Evolutionary conservation across 176 grass and related monocot genomes (phyloP).

Genomic region (Hsuehochloa calcarea): DNA sequence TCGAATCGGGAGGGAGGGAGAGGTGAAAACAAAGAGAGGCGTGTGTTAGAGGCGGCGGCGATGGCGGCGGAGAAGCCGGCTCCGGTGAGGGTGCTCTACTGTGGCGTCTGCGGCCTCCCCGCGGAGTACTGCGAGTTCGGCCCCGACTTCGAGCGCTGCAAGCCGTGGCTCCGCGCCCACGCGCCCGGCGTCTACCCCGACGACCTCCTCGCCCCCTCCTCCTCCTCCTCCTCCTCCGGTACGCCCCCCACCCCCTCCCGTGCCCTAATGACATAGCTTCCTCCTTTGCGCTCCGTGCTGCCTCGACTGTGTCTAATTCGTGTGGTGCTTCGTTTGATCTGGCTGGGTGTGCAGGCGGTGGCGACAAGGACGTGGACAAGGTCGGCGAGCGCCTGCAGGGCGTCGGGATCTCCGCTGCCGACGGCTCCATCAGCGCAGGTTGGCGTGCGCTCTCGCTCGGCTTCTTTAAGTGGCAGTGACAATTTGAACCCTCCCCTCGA

Average conservation of each 20-base stretch:
- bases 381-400: slow-evolving; percentile 67
- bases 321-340: slow-evolving; percentile 24
- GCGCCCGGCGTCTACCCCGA: slow-evolving; percentile 87
- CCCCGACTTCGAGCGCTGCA: slow-evolving; percentile 97
- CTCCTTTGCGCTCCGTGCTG: not conserved
- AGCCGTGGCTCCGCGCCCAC: slow-evolving; percentile 87
- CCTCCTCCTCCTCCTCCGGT: slow-evolving; percentile 47
- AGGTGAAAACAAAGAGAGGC: not conserved
- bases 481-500: not conserved
- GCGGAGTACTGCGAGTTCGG: slow-evolving; percentile 99
- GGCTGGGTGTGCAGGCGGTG: slow-evolving; percentile 38
- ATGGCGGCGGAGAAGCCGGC: slow-evolving; percentile 72
- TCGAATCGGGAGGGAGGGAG: not conserved
- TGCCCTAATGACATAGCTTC: not conserved
- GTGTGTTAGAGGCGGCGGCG: not conserved
- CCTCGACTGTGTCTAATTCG: not conserved
- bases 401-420: slow-evolving; percentile 66
- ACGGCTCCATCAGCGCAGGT: slow-evolving; percentile 42
- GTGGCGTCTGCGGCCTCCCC: slow-evolving; percentile 81
- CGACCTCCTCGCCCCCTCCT: slow-evolving; percentile 44
- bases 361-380: slow-evolving; percentile 65
- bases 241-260: not conserved
- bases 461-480: not conserved
- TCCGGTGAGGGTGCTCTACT: slow-evolving; percentile 79
- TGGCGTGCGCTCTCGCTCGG: not conserved